Base-by-base conservation (phyloP, 2,329 filamentous ascomycete genomes). In the Acrodontium crateriforme region DNA sequence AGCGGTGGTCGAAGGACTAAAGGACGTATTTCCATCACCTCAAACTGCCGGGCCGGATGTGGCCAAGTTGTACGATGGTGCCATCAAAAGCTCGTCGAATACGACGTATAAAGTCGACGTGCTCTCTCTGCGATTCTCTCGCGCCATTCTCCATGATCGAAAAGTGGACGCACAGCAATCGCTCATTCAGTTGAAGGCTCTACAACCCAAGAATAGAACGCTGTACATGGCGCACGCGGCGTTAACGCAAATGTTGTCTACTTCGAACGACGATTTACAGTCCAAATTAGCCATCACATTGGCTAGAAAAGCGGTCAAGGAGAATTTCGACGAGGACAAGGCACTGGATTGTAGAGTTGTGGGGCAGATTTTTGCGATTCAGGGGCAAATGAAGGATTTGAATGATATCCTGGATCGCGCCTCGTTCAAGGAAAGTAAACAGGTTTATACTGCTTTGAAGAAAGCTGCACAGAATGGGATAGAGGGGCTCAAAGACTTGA, bases 161-260 rank as follows among this genome's bases (percentile, higher is more conserved):
- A 25, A 43, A 18, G 37, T 38, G 17, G 50, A 54, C 34, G 47
- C 41, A 6, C 49, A 52, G 28, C 45, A 52, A 31, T 36, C 49
- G 9, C 34, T 54, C 16, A 50, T 54, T 15, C 45, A 49, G 24
- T 29, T 51, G 27, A 54, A 52, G 28, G 39, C 38, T 8, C 28
- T 45, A 6, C 38, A 43, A 27, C 48, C 49, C 1, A 39, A 37
- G 28, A 46, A 53, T 30, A 36, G 45, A 9, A 32, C 38, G 5
- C 33, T 49, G 12, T 52, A 50, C 32, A 44, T 53, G 40, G 50
- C 50, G 2, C 50, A 53, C 34, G 47, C 43, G 10, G 47, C 39
- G 12, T 38, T 49, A n/a, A 52, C 47, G 16, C 46, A 50, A 25
- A 28, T 52, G 25, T 25, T 50, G 12, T 48, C 46, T 5, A 39